phyloP scores from a whole-genome alignment of 176 grass and related monocot genomes.

The Neostapfia colusana region DNA sequence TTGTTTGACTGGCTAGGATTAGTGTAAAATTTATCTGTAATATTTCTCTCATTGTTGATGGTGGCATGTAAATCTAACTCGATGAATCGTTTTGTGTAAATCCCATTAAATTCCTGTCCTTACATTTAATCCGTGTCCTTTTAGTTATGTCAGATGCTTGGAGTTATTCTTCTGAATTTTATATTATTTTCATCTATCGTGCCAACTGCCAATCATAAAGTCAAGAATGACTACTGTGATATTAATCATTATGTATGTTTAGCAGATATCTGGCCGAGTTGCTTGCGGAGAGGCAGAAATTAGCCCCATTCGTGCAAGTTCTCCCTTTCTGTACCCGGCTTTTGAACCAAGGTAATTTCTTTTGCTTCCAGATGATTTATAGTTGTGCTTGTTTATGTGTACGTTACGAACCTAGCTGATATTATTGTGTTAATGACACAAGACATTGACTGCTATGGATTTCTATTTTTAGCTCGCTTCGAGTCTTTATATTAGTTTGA shows the following conservation, averaged over 20 bases:
- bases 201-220: not conserved
- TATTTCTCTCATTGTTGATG: constrained; percentile 41
- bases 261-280: constrained; percentile 92
- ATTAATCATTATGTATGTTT: constrained; percentile 39
- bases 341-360: constrained; percentile 79
- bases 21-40: constrained; percentile 48
- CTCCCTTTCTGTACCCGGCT: constrained; percentile 92
- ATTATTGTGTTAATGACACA: not conserved
- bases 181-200: constrained; percentile 14
- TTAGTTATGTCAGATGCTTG: constrained; percentile 22
- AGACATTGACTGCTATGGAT: constrained; percentile 16
- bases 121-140: constrained; percentile 3
- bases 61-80: constrained; percentile 29
- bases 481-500: constrained; percentile 13
- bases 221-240: not conserved
- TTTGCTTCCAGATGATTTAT: constrained; percentile 13
- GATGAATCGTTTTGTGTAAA: constrained; percentile 44
- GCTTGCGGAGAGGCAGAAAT: constrained; percentile 95
- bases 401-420: not conserved
- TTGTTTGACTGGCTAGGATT: constrained; percentile 29
- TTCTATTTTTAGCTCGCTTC: constrained; percentile 10
- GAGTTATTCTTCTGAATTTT: constrained; percentile 2
- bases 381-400: not conserved
- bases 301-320: constrained; percentile 95
- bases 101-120: constrained; percentile 41